Conservation (phyloP, 768 basidiomycete species). For the Pleurotus sapidus region DNA sequence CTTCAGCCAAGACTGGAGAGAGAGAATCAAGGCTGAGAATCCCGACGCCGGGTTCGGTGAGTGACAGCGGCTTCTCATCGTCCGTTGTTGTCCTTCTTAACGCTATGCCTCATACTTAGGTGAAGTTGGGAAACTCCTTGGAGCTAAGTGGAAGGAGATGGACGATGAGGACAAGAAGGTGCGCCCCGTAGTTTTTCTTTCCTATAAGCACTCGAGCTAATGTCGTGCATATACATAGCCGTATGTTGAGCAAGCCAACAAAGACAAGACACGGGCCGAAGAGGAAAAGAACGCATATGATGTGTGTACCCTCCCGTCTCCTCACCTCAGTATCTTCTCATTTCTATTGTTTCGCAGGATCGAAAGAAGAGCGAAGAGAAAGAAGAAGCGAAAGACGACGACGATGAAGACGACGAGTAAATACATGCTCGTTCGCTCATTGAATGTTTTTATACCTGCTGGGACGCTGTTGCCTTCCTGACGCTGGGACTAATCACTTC, state of each 20-base stretch:
- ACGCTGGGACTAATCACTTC: conserved; percentile 2
- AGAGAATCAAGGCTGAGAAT: conserved; percentile 94
- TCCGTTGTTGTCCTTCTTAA: too few relatives aligned
- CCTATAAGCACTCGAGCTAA: too few relatives aligned
- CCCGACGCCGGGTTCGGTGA: conserved; percentile 91
- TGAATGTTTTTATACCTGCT: not conserved
- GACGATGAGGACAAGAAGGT: conserved; percentile 92
- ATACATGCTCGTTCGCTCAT: not conserved
- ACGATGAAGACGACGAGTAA: conserved; percentile 24
- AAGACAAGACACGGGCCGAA: conserved; percentile 86
- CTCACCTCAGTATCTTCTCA: not conserved
- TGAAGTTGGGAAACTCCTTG: conserved; percentile 92
- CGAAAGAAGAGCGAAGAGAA: conserved; percentile 30
- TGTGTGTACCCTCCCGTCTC: conserved; percentile 21
- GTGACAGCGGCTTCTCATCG: too few relatives aligned
- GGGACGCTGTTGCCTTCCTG: not conserved
- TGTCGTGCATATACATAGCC: conserved; percentile 50
- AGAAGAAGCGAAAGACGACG: conserved; percentile 32
- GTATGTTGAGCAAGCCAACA: conserved; percentile 81
- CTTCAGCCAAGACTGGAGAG: conserved; percentile 95
- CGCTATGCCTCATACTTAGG: too few relatives aligned
- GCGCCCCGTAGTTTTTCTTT: conserved; percentile 12
- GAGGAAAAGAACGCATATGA: conserved; percentile 66
- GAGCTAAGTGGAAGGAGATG: conserved; percentile 96
- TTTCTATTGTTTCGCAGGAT: not conserved